phyloP scores from a whole-genome alignment of 2,329 filamentous ascomycete species.

The Phaeosphaeriaceae sp. region DNA sequence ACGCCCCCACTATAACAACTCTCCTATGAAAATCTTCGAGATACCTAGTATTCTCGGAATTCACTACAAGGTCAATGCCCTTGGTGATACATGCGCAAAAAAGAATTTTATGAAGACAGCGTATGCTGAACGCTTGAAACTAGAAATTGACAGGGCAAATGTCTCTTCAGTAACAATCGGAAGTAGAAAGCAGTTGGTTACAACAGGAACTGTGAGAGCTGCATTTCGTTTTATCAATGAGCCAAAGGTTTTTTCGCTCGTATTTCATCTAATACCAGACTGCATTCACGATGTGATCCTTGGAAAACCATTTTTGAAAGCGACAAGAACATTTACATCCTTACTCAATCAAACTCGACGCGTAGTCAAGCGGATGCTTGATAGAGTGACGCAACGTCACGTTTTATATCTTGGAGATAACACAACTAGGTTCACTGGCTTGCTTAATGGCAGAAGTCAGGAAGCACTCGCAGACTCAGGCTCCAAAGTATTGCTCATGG shows the following conservation, averaged over 20 bases:
- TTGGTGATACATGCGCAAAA: slow-evolving; percentile 15
- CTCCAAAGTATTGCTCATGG: slow-evolving; percentile 15
- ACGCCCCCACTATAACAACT: no score
- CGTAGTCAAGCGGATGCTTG: slow-evolving; percentile 4
- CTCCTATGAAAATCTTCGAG: not conserved
- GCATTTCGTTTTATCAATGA: slow-evolving; percentile 10
- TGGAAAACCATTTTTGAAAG: slow-evolving; percentile 12
- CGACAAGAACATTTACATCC: slow-evolving; percentile 11
- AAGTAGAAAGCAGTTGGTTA: slow-evolving; percentile 6
- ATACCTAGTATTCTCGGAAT: slow-evolving; percentile 4
- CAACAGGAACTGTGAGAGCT: slow-evolving; percentile 4
- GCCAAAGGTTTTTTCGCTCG: not conserved
- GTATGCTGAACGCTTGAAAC: slow-evolving; percentile 4
- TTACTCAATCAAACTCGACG: slow-evolving; percentile 5
- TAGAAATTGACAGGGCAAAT: slow-evolving; percentile 2
- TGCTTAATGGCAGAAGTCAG: slow-evolving; percentile 11
- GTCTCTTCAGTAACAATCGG: slow-evolving; percentile 3
- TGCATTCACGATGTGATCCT: slow-evolving; percentile 19
- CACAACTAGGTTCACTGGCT: slow-evolving; percentile 13
- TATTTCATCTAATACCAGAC: slow-evolving; percentile 11
- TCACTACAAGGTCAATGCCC: not conserved
- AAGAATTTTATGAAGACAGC: slow-evolving; percentile 17
- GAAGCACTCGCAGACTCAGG: slow-evolving; percentile 19
- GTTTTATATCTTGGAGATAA: slow-evolving; percentile 16
- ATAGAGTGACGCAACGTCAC: not conserved